A percentile compares a stretch with the other conserved stretches of the same genome.
phyloP scores from a whole-genome alignment of 1,284 basidiomycete genomes.

The Vanrija sp. region DNA sequence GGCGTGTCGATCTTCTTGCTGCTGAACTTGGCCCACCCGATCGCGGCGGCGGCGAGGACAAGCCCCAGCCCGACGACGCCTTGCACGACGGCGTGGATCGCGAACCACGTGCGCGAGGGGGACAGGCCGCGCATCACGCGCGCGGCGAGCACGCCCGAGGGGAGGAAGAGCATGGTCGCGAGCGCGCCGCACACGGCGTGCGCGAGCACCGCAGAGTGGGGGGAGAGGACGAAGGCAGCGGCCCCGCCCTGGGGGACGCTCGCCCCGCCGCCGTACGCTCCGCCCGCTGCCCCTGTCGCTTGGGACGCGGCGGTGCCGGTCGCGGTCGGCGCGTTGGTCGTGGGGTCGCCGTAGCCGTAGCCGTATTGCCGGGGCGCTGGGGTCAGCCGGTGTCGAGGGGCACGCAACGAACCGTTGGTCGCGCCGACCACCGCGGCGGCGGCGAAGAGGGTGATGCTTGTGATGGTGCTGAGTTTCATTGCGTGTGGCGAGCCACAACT shows the following conservation, averaged over 20 bases:
- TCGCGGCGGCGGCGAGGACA: slow-evolving; percentile 54
- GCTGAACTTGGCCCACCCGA: slow-evolving; percentile 18
- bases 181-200: slow-evolving; percentile 57
- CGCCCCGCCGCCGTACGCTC: background rate
- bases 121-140: slow-evolving; percentile 58
- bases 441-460: too few species aligned
- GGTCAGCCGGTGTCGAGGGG: too few species aligned
- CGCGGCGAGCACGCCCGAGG: slow-evolving; percentile 58
- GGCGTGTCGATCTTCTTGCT: background rate
- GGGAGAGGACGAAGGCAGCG: background rate
- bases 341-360: too few species aligned
- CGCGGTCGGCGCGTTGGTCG: too few species aligned
- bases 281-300: too few species aligned
- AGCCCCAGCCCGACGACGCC: slow-evolving; percentile 57
- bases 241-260: background rate
- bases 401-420: too few species aligned
- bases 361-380: too few species aligned
- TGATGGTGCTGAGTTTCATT: too few species aligned
- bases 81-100: slow-evolving; percentile 54
- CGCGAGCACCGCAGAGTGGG: slow-evolving; percentile 49
- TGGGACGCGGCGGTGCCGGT: too few species aligned
- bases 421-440: too few species aligned
- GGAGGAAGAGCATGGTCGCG: slow-evolving; percentile 60
- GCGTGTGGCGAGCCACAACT: too few species aligned
- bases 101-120: slow-evolving; percentile 55